A percentile compares a stretch with the other conserved stretches of the same genome.
These are phyloP conservation scores for Rhodotorula sp. DNA, from an alignment of 1,284 basidiomycete species.

Conservation along the genomic window DNA sequence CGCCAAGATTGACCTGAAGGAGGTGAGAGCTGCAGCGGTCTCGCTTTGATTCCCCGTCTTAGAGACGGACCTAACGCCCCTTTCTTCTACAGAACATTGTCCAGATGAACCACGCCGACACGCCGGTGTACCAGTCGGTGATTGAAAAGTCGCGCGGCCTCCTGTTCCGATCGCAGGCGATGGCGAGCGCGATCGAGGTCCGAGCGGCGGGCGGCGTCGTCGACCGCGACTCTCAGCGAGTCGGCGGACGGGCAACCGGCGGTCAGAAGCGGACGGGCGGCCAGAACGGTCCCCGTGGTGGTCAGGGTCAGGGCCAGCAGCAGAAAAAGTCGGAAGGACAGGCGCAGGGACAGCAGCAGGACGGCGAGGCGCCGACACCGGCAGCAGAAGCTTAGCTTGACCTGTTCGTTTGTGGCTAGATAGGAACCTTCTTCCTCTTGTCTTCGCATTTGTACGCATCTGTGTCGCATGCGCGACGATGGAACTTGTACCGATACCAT, in stretches of 20 bases:
- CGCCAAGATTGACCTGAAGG: constrained; percentile 92
- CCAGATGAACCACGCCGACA: constrained; percentile 84
- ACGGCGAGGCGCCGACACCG: constrained; percentile 1
- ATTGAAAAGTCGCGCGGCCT: constrained; percentile 95
- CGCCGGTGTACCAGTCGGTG: constrained; percentile 88
- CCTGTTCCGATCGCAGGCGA: constrained; percentile 83
- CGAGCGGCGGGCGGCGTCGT: constrained; percentile 44
- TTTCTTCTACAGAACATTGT: constrained; percentile 77
- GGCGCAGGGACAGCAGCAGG: background rate
- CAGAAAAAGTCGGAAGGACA: constrained; percentile 12
- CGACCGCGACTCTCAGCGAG: constrained; percentile 29
- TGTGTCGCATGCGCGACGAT: background rate
- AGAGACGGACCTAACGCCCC: background rate
- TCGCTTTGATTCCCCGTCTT: too few species aligned
- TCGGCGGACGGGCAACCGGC: constrained; percentile 12
- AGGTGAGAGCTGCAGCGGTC: background rate
- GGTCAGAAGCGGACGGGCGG: constrained; percentile 6
- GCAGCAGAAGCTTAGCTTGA: background rate
- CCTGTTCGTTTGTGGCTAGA: too few species aligned
- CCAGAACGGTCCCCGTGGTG: constrained; percentile 3
- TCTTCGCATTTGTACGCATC: constrained; percentile 37
- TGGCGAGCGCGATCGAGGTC: constrained; percentile 78
- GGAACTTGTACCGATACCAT: constrained; percentile 9
- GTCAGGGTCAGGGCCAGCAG: constrained; percentile 5
- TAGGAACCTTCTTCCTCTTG: background rate